Evolutionary conservation across 768 basidiomycete species (phyloP).

Genomic region (Naganishia vaughanmartiniae): DNA sequence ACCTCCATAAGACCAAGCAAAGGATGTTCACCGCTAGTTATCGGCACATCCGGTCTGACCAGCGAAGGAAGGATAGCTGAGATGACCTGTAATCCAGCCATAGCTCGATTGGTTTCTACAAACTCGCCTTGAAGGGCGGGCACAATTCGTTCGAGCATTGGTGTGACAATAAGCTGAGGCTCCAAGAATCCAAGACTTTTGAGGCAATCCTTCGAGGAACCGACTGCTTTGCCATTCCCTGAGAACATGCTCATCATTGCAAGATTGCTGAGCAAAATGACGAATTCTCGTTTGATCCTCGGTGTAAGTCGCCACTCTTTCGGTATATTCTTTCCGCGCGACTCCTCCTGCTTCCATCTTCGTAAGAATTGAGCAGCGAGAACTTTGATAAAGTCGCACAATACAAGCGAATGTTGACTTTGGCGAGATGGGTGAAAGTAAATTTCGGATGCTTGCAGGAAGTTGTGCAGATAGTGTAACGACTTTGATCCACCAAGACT

Average conservation of each 20-base stretch:
- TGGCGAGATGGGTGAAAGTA: slow-evolving; percentile 90
- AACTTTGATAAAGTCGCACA: slow-evolving; percentile 68
- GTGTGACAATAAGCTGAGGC: slow-evolving; percentile 76
- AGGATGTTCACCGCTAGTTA: slow-evolving; percentile 14
- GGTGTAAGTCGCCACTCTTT: slow-evolving; percentile 71
- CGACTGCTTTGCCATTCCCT: slow-evolving; percentile 69
- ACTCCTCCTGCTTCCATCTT: slow-evolving; percentile 68
- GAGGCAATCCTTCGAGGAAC: slow-evolving; percentile 73
- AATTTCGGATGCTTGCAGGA: slow-evolving; percentile 81
- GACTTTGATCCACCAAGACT: slow-evolving; percentile 82
- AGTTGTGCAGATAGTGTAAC: slow-evolving; percentile 75
- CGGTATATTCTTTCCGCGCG: slow-evolving; percentile 77
- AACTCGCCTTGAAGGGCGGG: slow-evolving; percentile 61
- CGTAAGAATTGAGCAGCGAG: slow-evolving; percentile 81
- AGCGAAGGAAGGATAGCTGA: slow-evolving; percentile 8
- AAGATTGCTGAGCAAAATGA: slow-evolving; percentile 75
- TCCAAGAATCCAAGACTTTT: slow-evolving; percentile 81
- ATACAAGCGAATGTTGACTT: slow-evolving; percentile 67
- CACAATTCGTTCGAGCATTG: slow-evolving; percentile 76
- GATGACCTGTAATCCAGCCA: slow-evolving; percentile 21
- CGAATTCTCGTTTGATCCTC: slow-evolving; percentile 77
- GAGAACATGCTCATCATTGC: slow-evolving; percentile 87
- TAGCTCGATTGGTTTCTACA: slow-evolving; percentile 24
- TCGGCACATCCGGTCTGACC: slow-evolving; percentile 10
- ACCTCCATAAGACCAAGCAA: slow-evolving; percentile 21